Percentiles rank a stretch among this genome's conserved stretches.
Evolutionary conservation across 352 stramenopile genomes (phyloP).

Genomic region (Pythium dissotocum): DNA sequence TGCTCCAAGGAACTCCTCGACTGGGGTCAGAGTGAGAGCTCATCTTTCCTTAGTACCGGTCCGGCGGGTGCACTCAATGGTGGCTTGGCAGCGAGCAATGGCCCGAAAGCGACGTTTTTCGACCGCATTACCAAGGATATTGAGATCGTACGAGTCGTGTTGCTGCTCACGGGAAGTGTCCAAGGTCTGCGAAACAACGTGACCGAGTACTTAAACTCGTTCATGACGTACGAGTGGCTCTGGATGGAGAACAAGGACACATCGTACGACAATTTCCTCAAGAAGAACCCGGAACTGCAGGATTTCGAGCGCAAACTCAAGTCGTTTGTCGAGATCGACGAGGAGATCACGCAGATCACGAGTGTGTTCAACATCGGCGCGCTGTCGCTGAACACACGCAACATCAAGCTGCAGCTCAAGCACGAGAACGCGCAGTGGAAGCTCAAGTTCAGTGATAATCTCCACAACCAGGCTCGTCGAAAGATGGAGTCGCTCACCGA

Average conservation of each 20-base stretch:
- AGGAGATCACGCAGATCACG: slow-evolving; percentile 89
- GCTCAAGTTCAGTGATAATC: slow-evolving; percentile 96
- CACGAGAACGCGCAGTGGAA: slow-evolving; percentile 97
- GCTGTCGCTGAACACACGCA: slow-evolving; percentile 95
- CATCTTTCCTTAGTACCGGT: slow-evolving; percentile 25
- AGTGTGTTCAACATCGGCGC: slow-evolving; percentile 96
- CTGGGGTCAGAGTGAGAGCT: slow-evolving; percentile 88
- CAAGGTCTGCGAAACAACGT: slow-evolving; percentile 97
- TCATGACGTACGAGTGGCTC: slow-evolving; percentile 96
- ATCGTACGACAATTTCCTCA: slow-evolving; percentile 94
- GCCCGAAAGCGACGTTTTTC: slow-evolving; percentile 92
- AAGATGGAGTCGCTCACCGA: slow-evolving; percentile 95
- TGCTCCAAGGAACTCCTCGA: slow-evolving; percentile 97
- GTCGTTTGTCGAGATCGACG: slow-evolving; percentile 94
- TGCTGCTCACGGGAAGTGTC: slow-evolving; percentile 97
- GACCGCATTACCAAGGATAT: slow-evolving; percentile 98
- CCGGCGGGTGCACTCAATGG: slow-evolving; percentile 2
- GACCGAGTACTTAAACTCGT: slow-evolving; percentile 95
- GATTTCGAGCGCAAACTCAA: slow-evolving; percentile 97
- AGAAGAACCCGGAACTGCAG: slow-evolving; percentile 93
- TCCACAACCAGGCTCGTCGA: slow-evolving; percentile 93
- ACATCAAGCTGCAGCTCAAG: slow-evolving; percentile 96
- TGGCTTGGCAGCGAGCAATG: slow-evolving; percentile 32
- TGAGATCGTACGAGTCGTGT: slow-evolving; percentile 96
- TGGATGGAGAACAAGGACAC: slow-evolving; percentile 98